phyloP scores from a whole-genome alignment of 768 basidiomycete genomes.

The Termitomyces sp. region DNA sequence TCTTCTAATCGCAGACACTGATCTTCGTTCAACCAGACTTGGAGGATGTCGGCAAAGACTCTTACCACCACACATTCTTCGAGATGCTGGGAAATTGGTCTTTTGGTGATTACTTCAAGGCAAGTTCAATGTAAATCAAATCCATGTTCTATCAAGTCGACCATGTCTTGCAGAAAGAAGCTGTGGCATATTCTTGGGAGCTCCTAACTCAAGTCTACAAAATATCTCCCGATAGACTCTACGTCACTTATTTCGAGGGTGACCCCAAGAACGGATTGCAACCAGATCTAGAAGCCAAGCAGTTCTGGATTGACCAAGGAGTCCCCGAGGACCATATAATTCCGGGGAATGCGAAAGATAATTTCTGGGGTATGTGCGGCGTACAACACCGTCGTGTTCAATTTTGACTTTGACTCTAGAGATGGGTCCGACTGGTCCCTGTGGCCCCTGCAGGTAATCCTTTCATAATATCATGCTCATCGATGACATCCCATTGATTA shows the following conservation, averaged over 20 bases:
- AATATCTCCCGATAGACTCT: conserved; percentile 86
- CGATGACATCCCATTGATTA: not conserved
- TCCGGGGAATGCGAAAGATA: conserved; percentile 94
- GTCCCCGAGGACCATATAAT: conserved; percentile 87
- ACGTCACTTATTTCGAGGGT: conserved; percentile 98
- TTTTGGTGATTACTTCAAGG: conserved; percentile 99
- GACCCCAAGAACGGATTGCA: conserved; percentile 82
- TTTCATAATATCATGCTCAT: not conserved
- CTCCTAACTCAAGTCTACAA: conserved; percentile 87
- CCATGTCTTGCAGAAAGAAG: conserved; percentile 68
- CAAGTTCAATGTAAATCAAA: conserved; percentile 20
- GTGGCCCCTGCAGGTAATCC: conserved; percentile 87
- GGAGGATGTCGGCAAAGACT: conserved; percentile 98
- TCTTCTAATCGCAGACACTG: not conserved
- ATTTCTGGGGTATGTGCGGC: conserved; percentile 87
- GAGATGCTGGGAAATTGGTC: conserved; percentile 99
- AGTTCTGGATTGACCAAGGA: conserved; percentile 87
- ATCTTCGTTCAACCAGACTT: conserved; percentile 55
- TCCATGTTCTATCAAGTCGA: conserved; percentile 6
- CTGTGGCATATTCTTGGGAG: conserved; percentile 91
- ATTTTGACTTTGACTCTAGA: conserved; percentile 44
- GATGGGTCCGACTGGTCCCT: conserved; percentile 98
- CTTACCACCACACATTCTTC: conserved; percentile 97
- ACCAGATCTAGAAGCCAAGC: conserved; percentile 84
- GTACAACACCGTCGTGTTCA: not conserved